Evolutionary conservation across 2,329 filamentous ascomycete genomes (phyloP).

Genomic region (Waltergamsia citrina): DNA sequence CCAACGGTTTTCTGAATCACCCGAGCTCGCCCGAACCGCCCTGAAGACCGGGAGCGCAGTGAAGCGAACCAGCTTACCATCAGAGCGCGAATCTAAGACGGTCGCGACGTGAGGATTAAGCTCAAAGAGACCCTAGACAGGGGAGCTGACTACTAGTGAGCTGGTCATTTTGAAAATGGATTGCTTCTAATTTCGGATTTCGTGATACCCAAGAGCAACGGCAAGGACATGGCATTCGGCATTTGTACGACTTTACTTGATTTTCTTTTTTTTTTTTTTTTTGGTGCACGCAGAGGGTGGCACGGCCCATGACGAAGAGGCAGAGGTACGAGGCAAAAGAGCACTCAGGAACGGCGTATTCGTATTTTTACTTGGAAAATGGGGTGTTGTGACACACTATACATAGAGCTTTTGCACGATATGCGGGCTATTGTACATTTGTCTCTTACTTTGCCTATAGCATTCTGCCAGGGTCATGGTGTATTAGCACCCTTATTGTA

Average conservation of each 20-base stretch:
- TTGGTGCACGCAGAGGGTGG: too few species aligned
- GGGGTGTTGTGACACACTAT: not conserved
- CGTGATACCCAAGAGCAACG: slow-evolving; percentile 25
- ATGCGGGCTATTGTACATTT: slow-evolving; percentile 4
- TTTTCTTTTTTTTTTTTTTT: slow-evolving; percentile 5
- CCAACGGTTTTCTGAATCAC: slow-evolving; percentile 26
- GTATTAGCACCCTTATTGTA: not conserved
- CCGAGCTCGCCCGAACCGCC: slow-evolving; percentile 30
- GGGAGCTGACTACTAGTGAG: too few species aligned
- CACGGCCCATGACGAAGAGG: too few species aligned
- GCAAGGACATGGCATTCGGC: not conserved
- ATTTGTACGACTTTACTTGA: not conserved
- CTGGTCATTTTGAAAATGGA: slow-evolving; percentile 1
- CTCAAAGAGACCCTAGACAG: not conserved
- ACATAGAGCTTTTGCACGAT: not conserved
- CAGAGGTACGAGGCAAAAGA: too few species aligned
- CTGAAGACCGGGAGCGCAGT: slow-evolving; percentile 19
- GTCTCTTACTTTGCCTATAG: not conserved
- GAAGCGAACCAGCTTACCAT: slow-evolving; percentile 21
- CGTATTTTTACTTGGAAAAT: not conserved
- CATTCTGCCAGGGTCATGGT: too few species aligned
- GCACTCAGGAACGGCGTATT: not conserved
- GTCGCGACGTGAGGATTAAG: slow-evolving; percentile 18
- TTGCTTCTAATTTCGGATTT: slow-evolving; percentile 10
- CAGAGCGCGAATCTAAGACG: slow-evolving; percentile 22